Conservation (phyloP, 2,329 filamentous ascomycete genomes). For the Diplodia corticola region DNA sequence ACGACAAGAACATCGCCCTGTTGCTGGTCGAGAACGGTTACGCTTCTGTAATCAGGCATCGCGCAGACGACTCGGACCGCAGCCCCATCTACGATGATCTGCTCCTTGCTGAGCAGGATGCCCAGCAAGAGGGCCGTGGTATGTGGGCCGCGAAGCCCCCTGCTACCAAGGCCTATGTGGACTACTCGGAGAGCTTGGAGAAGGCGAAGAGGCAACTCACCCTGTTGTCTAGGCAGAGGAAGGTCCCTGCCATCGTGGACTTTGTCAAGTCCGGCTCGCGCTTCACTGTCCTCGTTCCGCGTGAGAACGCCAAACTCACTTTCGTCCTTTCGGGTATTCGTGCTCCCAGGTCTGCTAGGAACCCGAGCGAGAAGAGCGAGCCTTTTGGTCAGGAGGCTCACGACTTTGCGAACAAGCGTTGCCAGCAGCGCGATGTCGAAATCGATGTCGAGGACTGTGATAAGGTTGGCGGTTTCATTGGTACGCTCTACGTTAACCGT, state of each 20-base stretch:
- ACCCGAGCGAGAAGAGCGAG: conserved; percentile 77
- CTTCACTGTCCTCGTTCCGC: conserved; percentile 87
- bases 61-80: conserved; percentile 90
- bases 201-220: conserved; percentile 94
- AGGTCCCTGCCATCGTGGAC: conserved; percentile 89
- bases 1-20: conserved; percentile 84
- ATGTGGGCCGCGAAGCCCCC: conserved; percentile 93
- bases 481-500: conserved; percentile 86
- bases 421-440: conserved; percentile 92
- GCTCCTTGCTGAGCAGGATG: conserved; percentile 73
- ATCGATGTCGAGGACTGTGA: conserved; percentile 93
- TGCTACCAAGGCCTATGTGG: conserved; percentile 77
- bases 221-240: conserved; percentile 85
- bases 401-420: conserved; percentile 83
- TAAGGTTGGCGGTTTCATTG: conserved; percentile 97
- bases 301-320: conserved; percentile 91
- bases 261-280: conserved; percentile 97
- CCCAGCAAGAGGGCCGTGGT: conserved; percentile 85
- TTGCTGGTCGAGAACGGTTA: conserved; percentile 88
- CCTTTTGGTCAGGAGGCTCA: conserved; percentile 94
- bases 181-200: conserved; percentile 89
- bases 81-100: conserved; percentile 93
- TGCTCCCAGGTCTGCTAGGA: conserved; percentile 81
- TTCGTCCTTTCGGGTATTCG: conserved; percentile 92
- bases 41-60: conserved; percentile 90